Base-by-base conservation (phyloP, 768 basidiomycete genomes). In the Auriscalpium microsporum region DNA sequence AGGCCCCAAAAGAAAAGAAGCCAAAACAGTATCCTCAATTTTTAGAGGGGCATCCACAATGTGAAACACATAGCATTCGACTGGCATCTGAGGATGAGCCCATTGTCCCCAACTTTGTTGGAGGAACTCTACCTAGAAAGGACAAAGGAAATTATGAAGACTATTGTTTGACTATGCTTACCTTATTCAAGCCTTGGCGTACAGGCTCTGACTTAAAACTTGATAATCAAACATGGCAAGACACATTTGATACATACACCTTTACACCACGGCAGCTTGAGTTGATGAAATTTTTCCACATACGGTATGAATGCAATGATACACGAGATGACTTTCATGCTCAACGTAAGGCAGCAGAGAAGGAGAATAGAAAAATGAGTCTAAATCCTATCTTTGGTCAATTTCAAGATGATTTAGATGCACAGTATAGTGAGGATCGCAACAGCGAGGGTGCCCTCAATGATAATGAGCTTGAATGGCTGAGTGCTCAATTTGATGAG, bases 281-380 rank as follows among this genome's bases (percentile, higher is more conserved):
- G 16, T 19, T 67, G 0, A 72, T 73, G 54, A 47, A 56, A 19
- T 69, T 70, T 51, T 65, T 72, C 28, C 66, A 72, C 55, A 36
- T 74, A 1, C 35, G 51, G 16, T 71, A 73, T 61, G 71, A 74
- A 53, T 73, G 72, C 51, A 49, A 68, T 8, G 70, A 74, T 65
- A 65, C 67, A 2, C 38, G 67, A 17, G 72, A 74, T 59, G 71
- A 72, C 48, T 71, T 58, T 57, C 42, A 57, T 40, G 58, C 65
- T 35, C 28, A 28, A 28, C 28, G 28, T 4, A 28, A 28, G 28
- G 28, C 28, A 5, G 28, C 28, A 28, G 28, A 62, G 65, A 54
- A 28, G 56, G 57, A 55, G 34, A 28, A 35, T 14, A 33, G 36
- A 38, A 10, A 36, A 36, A 3, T n/a, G 10, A 10, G 28, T 11